These are phyloP conservation scores for Bigelowiella natans DNA, from an alignment of 78 protist genomes.

Conservation along the genomic window DNA sequence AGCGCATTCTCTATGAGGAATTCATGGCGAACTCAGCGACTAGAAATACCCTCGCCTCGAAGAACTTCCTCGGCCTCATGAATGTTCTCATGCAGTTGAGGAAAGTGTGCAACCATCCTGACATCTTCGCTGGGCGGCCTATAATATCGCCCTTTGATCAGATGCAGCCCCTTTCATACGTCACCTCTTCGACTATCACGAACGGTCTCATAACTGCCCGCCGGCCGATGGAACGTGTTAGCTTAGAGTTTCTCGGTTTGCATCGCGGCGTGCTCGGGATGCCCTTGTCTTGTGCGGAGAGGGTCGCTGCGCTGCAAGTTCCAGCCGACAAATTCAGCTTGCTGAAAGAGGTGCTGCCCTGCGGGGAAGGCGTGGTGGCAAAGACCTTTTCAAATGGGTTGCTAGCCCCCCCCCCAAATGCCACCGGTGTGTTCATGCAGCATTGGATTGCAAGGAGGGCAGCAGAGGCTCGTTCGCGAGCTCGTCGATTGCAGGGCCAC, in stretches of 20 bases:
- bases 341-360: no score
- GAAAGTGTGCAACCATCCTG: constrained; percentile 85
- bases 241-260: not conserved
- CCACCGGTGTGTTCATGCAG: no score
- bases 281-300: no score
- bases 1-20: constrained; percentile 73
- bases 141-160: constrained; percentile 50
- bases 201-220: not conserved
- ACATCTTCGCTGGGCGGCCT: constrained; percentile 67
- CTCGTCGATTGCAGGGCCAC: no score
- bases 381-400: no score
- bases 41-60: constrained; percentile 19
- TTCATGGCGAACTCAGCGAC: constrained; percentile 60
- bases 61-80: constrained; percentile 32
- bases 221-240: not conserved
- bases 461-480: no score
- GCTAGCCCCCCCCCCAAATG: no score
- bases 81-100: constrained; percentile 45
- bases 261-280: not conserved
- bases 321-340: no score
- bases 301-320: no score
- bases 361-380: no score
- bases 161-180: not conserved
- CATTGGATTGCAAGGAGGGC: no score
- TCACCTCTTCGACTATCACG: not conserved